A percentile compares a stretch with the other conserved stretches of the same genome.
These are phyloP conservation scores for Crithidia mellificae DNA, from an alignment of 208 protist species.

Conservation along the genomic window DNA sequence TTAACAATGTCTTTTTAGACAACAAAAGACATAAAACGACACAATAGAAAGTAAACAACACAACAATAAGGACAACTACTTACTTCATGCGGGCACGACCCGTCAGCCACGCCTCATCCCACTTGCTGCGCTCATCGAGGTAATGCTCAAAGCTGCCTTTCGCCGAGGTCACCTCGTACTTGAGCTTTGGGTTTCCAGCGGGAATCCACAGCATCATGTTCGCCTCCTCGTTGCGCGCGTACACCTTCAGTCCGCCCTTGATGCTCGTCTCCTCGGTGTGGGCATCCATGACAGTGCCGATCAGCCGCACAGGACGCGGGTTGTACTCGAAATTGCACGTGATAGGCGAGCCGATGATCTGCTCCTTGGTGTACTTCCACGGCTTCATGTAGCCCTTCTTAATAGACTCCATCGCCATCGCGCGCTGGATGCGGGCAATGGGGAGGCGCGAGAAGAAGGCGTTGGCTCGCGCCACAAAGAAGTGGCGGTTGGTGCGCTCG, in stretches of 20 bases:
- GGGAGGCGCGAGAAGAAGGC: constrained; percentile 90
- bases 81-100: constrained; percentile 87
- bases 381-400: constrained; percentile 84
- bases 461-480: constrained; percentile 86
- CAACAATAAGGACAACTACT: background rate
- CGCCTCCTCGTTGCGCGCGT: constrained; percentile 87
- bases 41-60: background rate
- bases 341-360: constrained; percentile 83
- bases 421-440: constrained; percentile 82
- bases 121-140: constrained; percentile 88
- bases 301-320: constrained; percentile 84
- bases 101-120: constrained; percentile 92
- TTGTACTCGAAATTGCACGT: constrained; percentile 93
- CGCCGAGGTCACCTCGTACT: constrained; percentile 81
- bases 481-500: constrained; percentile 87
- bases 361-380: constrained; percentile 91
- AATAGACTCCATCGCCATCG: constrained; percentile 84
- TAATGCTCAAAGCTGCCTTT: constrained; percentile 90
- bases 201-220: constrained; percentile 93
- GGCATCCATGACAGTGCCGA: constrained; percentile 90
- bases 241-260: constrained; percentile 90
- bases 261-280: constrained; percentile 89
- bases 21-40: no score
- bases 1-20: no score
- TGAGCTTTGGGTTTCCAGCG: constrained; percentile 86